A percentile compares a stretch with the other conserved stretches of the same genome.
Conservation (phyloP, 495 filamentous ascomycete genomes). For the Penicillium ochrochloron region DNA sequence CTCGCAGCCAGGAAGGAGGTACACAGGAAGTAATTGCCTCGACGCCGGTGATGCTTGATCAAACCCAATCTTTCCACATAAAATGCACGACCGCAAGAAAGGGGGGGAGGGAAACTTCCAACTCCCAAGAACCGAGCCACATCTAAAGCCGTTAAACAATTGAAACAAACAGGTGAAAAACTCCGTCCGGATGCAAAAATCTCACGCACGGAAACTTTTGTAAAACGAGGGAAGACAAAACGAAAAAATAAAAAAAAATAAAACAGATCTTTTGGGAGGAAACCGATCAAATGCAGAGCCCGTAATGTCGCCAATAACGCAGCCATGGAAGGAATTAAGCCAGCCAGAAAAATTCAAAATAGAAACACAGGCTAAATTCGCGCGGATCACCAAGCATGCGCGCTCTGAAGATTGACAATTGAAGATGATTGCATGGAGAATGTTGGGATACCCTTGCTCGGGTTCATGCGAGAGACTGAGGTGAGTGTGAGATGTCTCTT, state of each 20-base stretch:
- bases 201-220: conserved; percentile 24
- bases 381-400: conserved; percentile 1
- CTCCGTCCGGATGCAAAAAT: conserved; percentile 29
- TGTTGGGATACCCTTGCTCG: conserved; percentile 16
- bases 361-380: conserved; percentile 1
- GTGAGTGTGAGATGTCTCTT: conserved; percentile 4
- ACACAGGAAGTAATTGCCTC: neutral
- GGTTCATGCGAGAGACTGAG: conserved; percentile 12
- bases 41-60: conserved; percentile 4
- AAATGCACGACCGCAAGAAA: conserved; percentile 8
- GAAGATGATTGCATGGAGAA: conserved; percentile 2
- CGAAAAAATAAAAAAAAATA: neutral
- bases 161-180: conserved; percentile 17
- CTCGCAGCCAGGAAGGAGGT: neutral
- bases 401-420: neutral
- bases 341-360: conserved; percentile 8
- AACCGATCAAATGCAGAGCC: conserved; percentile 25
- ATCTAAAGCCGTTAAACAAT: conserved; percentile 4
- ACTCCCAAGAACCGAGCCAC: neutral
- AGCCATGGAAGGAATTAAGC: neutral
- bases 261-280: conserved; percentile 19
- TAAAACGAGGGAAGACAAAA: neutral
- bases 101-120: neutral
- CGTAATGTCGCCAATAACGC: conserved; percentile 13
- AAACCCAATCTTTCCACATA: conserved; percentile 1